Conservation (phyloP, 2,329 filamentous ascomycete genomes). For the Pyrenophora teres region DNA sequence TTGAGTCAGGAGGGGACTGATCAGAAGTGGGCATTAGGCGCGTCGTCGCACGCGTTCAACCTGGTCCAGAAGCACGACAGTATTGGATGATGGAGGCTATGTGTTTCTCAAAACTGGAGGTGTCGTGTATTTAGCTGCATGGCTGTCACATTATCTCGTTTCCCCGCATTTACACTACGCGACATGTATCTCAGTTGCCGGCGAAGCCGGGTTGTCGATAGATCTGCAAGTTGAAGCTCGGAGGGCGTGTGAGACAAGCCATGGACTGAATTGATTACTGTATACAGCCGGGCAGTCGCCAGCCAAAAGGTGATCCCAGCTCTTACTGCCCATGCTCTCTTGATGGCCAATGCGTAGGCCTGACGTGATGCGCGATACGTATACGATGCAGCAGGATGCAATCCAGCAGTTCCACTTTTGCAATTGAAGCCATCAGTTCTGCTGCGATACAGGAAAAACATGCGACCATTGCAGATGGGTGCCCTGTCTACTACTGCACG, state of each 20-base stretch:
- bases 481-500: too few relatives aligned
- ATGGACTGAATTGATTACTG: background rate
- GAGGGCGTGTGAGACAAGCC: constrained; percentile 4
- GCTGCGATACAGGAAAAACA: too few relatives aligned
- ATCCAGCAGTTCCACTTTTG: too few relatives aligned
- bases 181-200: background rate
- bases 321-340: constrained; percentile 2
- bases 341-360: too few relatives aligned
- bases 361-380: too few relatives aligned
- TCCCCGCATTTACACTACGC: constrained; percentile 14
- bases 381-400: too few relatives aligned
- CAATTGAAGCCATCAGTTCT: too few relatives aligned
- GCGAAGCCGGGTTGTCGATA: constrained; percentile 7
- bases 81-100: background rate
- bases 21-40: constrained; percentile 7
- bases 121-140: constrained; percentile 2
- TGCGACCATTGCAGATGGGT: too few relatives aligned
- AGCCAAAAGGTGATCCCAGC: background rate
- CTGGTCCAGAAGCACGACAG: background rate
- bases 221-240: constrained; percentile 10
- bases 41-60: constrained; percentile 1
- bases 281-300: background rate
- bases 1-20: constrained; percentile 23
- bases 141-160: background rate
- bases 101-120: background rate